Conservation (phyloP, 257 asterid species). For the Fraxinus excelsior region DNA sequence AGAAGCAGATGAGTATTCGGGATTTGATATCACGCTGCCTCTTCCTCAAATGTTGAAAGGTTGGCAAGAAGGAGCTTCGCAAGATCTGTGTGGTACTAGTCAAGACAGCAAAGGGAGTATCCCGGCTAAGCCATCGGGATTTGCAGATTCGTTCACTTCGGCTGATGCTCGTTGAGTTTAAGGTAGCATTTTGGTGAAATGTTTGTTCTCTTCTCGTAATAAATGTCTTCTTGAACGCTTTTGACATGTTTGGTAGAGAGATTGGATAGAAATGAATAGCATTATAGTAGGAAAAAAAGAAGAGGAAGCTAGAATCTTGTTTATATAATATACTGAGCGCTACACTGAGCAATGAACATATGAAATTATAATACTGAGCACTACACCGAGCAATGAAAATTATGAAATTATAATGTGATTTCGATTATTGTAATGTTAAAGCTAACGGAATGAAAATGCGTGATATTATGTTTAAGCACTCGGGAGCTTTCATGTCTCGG, state of each 20-base stretch:
- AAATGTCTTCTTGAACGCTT: not conserved
- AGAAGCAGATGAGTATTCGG: not conserved
- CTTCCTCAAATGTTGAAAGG: conserved; percentile 6
- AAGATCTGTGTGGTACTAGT: not conserved
- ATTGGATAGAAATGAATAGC: not conserved
- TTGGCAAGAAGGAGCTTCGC: not conserved
- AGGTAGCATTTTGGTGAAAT: not conserved
- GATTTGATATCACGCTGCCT: not conserved
- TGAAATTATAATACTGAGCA: not conserved
- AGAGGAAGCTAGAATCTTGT: not conserved
- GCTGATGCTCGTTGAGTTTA: conserved; percentile 1
- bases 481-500: not conserved
- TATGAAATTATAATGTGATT: not conserved
- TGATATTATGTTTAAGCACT: too few species aligned
- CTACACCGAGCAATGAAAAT: not conserved
- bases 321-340: not conserved
- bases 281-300: not conserved
- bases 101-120: conserved; percentile 5
- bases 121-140: not conserved
- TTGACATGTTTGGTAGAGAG: not conserved
- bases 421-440: not conserved
- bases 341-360: not conserved
- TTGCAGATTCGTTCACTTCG: not conserved
- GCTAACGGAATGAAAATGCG: not conserved
- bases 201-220: conserved; percentile 5